Conservation (phyloP, 2,329 filamentous ascomycete species). For the Neurospora sp. region DNA sequence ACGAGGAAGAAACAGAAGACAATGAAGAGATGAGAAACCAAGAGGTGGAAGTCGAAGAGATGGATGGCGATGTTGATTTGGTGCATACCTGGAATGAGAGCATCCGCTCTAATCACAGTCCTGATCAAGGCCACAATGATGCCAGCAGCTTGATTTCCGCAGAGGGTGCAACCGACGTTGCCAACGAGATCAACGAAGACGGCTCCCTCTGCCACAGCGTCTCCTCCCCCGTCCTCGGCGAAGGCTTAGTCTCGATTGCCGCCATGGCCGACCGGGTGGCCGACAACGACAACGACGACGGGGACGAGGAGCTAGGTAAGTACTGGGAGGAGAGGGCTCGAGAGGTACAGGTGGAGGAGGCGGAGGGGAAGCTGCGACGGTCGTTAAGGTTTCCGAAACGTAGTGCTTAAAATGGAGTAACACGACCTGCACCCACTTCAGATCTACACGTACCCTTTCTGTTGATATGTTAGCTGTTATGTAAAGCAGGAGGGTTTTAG, state of each 20-base stretch:
- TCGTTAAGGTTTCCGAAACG: background rate
- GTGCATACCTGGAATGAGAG: background rate
- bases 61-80: background rate
- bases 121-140: background rate
- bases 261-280: constrained; percentile 57
- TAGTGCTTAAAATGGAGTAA: background rate
- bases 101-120: background rate
- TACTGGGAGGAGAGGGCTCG: background rate
- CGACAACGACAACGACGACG: constrained; percentile 42
- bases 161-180: constrained; percentile 34
- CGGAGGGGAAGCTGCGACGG: background rate
- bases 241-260: constrained; percentile 59
- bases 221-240: constrained; percentile 58
- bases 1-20: background rate
- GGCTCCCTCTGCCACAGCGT: constrained; percentile 49
- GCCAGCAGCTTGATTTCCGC: background rate
- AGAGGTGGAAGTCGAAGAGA: background rate
- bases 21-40: background rate
- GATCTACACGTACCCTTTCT: background rate
- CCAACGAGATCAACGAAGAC: constrained; percentile 55
- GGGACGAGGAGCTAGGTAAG: background rate
- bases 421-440: background rate
- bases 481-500: background rate
- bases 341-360: background rate
- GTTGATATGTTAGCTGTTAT: background rate